Evolutionary conservation across 352 stramenopile genomes (phyloP), one percentile per base, ranked within the genome.

Genomic region (Phytophthora gonapodyides): DNA sequence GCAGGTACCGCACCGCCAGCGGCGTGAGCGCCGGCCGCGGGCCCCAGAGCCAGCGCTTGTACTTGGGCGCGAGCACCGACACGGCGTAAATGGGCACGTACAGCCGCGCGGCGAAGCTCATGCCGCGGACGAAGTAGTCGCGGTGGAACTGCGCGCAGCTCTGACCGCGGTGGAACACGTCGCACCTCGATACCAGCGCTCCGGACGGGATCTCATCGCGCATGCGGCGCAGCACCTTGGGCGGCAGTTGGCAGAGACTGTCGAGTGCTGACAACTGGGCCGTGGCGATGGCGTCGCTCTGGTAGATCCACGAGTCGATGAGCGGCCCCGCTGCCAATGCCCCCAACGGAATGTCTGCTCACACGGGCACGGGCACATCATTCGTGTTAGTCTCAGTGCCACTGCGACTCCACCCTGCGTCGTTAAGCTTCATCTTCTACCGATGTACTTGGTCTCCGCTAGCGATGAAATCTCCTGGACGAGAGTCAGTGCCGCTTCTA

Each of bases 1-100:
- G 76, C 13, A 89, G 35, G 42, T 88, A 91, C 35, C 82, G 73
- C 44, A 74, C 21, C 9, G 67, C 46, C 10, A 88, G 54, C 16
- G 62, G 52, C 6, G 41, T 16, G 15, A 88, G 34, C 7, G 64
- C 50, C 12, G 82, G 82, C 2, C 82, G 75, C 4, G 82, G 82
- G 0, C 79, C 82, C 35, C 61, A 80, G n/a, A 88, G 42, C 82
- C 82, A 91, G 15, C 63, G 64, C 48, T 86, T 88, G 67, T 82
- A 87, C 54, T 80, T 82, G 11, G 75, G 62, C n/a, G 76, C 57
- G 27, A 82, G 64, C 12, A 75, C 67, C 19, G 79, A 87, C 54
- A 79, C 44, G 5, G 79, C 44, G 68, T 84, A 91, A 69, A 91
- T 88, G n/a, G 82, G 79, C 13, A 88, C 60, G 54, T 88, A 87